A percentile compares a stretch with the other conserved stretches of the same genome.
Evolutionary conservation across 148 eudicot genomes (phyloP).

Genomic region (Diospyros kaki): DNA sequence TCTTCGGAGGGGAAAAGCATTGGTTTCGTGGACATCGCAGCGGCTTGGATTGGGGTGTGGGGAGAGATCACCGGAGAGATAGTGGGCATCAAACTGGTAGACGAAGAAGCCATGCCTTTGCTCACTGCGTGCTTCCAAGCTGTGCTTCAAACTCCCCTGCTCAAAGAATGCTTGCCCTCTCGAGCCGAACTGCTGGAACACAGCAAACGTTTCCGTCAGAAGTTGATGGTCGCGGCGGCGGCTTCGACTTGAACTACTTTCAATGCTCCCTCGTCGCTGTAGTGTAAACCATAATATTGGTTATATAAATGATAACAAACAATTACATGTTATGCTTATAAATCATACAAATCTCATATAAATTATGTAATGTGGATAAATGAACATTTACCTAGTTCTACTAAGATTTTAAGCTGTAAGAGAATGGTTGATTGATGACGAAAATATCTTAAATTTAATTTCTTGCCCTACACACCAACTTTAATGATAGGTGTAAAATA

Average conservation of each 20-base stretch:
- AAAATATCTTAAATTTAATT: no score
- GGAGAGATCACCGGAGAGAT: neutral
- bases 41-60: neutral
- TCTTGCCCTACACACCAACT: no score
- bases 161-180: slow-evolving; percentile 14
- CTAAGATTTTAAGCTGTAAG: no score
- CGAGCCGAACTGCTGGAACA: neutral
- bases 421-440: no score
- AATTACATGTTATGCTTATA: no score
- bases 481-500: no score
- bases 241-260: neutral
- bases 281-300: no score
- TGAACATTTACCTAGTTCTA: no score
- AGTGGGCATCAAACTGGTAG: slow-evolving; percentile 1
- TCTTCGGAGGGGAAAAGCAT: slow-evolving; percentile 11
- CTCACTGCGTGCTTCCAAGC: neutral
- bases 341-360: no score
- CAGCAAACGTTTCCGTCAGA: neutral
- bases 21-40: neutral
- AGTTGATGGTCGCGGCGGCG: neutral
- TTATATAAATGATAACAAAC: no score
- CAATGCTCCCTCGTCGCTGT: no score
- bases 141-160: slow-evolving; percentile 7
- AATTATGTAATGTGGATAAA: no score
- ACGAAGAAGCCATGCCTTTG: slow-evolving; percentile 4